Evolutionary conservation across 345 rosid genomes (phyloP).

Genomic region (Draba incana): DNA sequence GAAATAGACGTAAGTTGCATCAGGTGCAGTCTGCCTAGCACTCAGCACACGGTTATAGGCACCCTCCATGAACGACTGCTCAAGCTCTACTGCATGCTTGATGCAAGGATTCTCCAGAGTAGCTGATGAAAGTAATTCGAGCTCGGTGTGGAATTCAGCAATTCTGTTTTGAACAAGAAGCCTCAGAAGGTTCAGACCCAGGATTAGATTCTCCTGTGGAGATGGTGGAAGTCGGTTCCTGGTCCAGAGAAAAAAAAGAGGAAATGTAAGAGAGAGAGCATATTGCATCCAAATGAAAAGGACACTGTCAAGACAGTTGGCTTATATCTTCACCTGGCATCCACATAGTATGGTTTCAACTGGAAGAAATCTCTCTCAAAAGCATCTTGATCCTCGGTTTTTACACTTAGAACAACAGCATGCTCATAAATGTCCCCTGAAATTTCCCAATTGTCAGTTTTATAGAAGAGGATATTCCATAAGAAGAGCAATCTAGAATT

Average conservation of each 20-base stretch:
- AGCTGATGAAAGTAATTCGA: slow-evolving; percentile 76
- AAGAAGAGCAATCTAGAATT: not conserved
- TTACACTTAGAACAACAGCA: slow-evolving; percentile 87
- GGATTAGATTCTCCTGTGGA: slow-evolving; percentile 76
- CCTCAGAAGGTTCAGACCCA: slow-evolving; percentile 94
- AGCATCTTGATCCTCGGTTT: slow-evolving; percentile 90
- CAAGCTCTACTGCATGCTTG: slow-evolving; percentile 97
- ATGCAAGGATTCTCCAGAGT: slow-evolving; percentile 88
- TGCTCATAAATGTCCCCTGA: slow-evolving; percentile 92
- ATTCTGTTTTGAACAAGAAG: slow-evolving; percentile 93
- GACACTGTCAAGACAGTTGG: not conserved
- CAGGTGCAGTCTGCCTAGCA: slow-evolving; percentile 90
- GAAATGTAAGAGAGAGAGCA: not conserved
- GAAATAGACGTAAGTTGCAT: slow-evolving; percentile 86
- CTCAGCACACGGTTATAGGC: slow-evolving; percentile 93
- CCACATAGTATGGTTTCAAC: slow-evolving; percentile 91
- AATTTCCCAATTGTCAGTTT: slow-evolving; percentile 5
- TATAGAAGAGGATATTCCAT: not conserved
- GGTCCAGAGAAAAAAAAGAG: slow-evolving; percentile 36
- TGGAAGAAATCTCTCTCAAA: slow-evolving; percentile 97
- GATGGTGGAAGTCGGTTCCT: slow-evolving; percentile 76
- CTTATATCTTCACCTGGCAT: slow-evolving; percentile 62
- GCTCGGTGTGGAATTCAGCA: slow-evolving; percentile 96
- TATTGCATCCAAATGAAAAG: not conserved
- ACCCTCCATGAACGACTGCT: slow-evolving; percentile 99